These are phyloP conservation scores for Cutaneotrichosporon dermatis DNA, from an alignment of 1,284 basidiomycete species.

Conservation along the genomic window DNA sequence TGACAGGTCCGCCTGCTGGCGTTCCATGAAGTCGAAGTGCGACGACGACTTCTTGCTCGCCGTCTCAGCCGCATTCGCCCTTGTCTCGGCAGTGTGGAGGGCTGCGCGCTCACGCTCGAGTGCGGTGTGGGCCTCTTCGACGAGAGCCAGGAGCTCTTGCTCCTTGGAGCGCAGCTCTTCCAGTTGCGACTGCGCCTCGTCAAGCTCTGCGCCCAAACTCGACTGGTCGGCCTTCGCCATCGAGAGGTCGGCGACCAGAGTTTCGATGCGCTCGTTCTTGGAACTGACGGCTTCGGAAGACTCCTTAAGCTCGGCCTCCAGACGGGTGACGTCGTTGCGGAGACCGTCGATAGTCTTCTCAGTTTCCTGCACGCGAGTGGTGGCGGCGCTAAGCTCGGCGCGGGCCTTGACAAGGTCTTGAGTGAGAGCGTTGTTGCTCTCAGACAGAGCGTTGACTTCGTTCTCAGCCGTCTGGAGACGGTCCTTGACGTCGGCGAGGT, in stretches of 20 bases:
- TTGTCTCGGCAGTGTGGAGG: background rate
- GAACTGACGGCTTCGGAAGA: background rate
- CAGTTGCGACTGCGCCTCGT: conserved; percentile 1
- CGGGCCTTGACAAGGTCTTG: background rate
- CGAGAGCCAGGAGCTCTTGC: background rate
- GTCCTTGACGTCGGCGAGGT: background rate
- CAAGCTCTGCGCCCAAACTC: background rate
- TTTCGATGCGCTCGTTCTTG: background rate
- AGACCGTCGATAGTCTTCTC: conserved; percentile 20
- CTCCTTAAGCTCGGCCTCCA: conserved; percentile 3
- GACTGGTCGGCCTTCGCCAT: background rate
- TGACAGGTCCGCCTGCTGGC: conserved; percentile 10
- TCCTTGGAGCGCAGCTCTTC: background rate
- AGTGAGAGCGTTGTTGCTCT: background rate
- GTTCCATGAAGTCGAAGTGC: conserved; percentile 12
- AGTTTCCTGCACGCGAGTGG: background rate
- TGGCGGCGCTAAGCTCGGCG: background rate
- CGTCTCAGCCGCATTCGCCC: background rate
- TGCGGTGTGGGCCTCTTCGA: background rate
- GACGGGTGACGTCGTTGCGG: conserved; percentile 62
- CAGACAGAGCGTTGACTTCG: background rate
- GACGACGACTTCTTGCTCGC: conserved; percentile 5
- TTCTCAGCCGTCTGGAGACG: background rate
- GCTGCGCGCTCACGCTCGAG: background rate
- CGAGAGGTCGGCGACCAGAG: background rate